phyloP scores from a whole-genome alignment of 2,329 filamentous ascomycete genomes.

The Whalleya microplaca region DNA sequence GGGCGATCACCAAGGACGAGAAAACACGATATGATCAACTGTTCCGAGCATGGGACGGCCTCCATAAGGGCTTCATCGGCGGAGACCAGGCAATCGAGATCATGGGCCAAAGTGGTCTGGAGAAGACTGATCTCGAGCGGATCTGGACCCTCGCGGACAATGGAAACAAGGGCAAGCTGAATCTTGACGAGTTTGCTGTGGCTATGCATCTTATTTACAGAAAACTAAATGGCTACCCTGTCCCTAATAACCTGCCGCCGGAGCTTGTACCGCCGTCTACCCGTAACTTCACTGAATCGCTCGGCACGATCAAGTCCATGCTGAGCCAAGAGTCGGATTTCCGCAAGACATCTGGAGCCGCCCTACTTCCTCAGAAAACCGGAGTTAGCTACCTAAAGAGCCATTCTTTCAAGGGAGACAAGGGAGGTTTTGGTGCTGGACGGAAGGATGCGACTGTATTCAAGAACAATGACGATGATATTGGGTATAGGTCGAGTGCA shows the following conservation, averaged over 20 bases:
- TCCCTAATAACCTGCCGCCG: conserved; percentile 83
- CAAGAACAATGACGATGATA: conserved; percentile 92
- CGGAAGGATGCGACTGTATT: conserved; percentile 96
- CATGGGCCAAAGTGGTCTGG: conserved; percentile 92
- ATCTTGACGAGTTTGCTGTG: conserved; percentile 96
- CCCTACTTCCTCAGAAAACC: conserved; percentile 90
- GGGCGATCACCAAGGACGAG: conserved; percentile 98
- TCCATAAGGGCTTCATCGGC: conserved; percentile 88
- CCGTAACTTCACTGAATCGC: conserved; percentile 88
- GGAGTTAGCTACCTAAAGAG: conserved; percentile 98
- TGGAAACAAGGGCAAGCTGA: conserved; percentile 89
- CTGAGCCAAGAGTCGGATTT: conserved; percentile 87
- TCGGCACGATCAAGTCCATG: conserved; percentile 89
- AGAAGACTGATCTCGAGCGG: conserved; percentile 85
- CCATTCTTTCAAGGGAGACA: conserved; percentile 80
- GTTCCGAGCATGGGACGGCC: conserved; percentile 95
- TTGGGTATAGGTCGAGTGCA: conserved; percentile 92
- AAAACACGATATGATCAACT: conserved; percentile 95
- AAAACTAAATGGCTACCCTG: conserved; percentile 92
- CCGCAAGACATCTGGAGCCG: conserved; percentile 86
- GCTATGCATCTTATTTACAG: conserved; percentile 99
- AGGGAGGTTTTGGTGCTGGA: conserved; percentile 58
- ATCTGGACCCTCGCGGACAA: conserved; percentile 96
- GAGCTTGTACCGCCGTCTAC: conserved; percentile 95
- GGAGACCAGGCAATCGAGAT: conserved; percentile 96